Percentiles rank a stretch among this genome's conserved stretches.
phyloP scores from a whole-genome alignment of 2,329 filamentous ascomycete genomes.

The Neonectria punicea region DNA sequence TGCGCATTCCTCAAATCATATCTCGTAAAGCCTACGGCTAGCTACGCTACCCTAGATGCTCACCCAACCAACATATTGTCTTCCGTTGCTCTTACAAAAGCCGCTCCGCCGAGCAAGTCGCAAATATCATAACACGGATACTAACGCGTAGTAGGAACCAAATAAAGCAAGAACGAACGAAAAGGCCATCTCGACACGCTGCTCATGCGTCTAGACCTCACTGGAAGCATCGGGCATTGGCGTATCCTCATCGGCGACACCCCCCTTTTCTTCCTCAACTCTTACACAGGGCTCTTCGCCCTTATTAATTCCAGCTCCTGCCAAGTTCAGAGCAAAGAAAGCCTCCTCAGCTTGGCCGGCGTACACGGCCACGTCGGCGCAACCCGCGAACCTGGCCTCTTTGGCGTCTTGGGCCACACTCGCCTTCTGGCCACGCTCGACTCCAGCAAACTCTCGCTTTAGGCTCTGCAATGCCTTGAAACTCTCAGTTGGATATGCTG shows the following conservation, averaged over 20 bases:
- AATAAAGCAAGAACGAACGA: background rate
- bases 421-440: constrained; percentile 29
- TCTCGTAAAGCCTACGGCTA: background rate
- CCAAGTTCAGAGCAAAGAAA: constrained; percentile 26
- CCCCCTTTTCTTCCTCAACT: background rate
- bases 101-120: background rate
- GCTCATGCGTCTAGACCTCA: background rate
- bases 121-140: background rate
- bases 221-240: constrained; percentile 2
- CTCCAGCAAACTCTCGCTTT: constrained; percentile 23
- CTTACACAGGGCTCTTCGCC: background rate
- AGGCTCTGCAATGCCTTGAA: constrained; percentile 23
- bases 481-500: background rate
- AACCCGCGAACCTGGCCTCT: constrained; percentile 41
- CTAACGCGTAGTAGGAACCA: background rate
- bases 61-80: background rate
- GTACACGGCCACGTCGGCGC: constrained; percentile 40
- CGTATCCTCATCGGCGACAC: background rate
- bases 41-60: background rate
- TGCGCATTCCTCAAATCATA: background rate
- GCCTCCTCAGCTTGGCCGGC: constrained; percentile 41
- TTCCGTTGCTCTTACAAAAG: background rate
- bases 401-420: constrained; percentile 31
- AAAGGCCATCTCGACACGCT: background rate
- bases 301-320: background rate